Evolutionary conservation across 78 protist species (phyloP).

Genomic region (Parvularia atlantis): DNA sequence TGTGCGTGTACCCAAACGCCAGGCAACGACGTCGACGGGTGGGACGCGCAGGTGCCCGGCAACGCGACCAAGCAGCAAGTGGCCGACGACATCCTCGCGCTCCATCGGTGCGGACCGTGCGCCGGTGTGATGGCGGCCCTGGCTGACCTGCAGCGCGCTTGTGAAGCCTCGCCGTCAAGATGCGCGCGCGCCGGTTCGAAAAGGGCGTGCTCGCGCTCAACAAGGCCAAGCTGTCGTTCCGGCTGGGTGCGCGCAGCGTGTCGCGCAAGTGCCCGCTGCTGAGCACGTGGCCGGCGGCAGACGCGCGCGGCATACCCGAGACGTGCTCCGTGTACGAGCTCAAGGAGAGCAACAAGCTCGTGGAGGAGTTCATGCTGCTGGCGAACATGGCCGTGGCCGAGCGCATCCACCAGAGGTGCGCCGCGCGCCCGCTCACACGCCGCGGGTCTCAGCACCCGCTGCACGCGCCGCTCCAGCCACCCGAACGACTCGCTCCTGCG

Average conservation of each 20-base stretch:
- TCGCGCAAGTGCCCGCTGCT: slow-evolving; percentile 44
- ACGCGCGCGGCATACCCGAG: not conserved
- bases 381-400: slow-evolving; percentile 78
- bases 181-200: not conserved
- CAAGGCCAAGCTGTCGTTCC: slow-evolving; percentile 49
- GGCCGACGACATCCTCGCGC: not conserved
- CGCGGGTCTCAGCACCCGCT: no score
- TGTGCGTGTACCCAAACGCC: no score
- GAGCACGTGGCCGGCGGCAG: slow-evolving; percentile 13
- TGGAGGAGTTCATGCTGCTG: slow-evolving; percentile 85
- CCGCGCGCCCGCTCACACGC: no score
- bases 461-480: no score
- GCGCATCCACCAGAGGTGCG: slow-evolving; percentile 38
- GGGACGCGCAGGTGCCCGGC: slow-evolving; percentile 18
- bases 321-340: not conserved
- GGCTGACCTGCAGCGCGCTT: not conserved
- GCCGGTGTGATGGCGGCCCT: slow-evolving; percentile 11
- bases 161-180: not conserved
- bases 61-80: not conserved
- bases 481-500: slow-evolving; percentile 71
- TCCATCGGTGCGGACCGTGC: not conserved
- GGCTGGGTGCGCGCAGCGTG: slow-evolving; percentile 38
- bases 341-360: slow-evolving; percentile 31
- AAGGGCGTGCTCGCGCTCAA: not conserved
- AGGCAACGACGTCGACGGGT: not conserved